Evolutionary conservation across 352 stramenopile species (phyloP).

Genomic region (Globisporangium irregulare): DNA sequence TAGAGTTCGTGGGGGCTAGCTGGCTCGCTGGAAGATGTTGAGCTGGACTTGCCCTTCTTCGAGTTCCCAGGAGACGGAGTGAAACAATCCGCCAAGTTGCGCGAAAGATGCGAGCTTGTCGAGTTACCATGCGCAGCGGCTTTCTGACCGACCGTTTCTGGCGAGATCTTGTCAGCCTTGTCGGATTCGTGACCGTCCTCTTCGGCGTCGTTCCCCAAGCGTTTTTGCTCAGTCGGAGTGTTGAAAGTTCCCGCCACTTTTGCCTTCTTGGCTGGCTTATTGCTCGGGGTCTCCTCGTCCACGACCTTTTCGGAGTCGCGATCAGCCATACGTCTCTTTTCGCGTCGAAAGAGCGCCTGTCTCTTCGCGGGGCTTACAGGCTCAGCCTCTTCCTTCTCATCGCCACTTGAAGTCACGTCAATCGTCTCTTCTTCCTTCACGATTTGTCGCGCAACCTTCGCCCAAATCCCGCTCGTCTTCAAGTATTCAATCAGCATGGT

Average conservation of each 20-base stretch:
- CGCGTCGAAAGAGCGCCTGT: slow-evolving; percentile 11
- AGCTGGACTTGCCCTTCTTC: slow-evolving; percentile 25
- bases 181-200: slow-evolving; percentile 12
- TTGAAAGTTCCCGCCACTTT: slow-evolving; percentile 11
- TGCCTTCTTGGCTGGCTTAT: slow-evolving; percentile 10
- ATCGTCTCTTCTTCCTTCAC: slow-evolving; percentile 28
- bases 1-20: slow-evolving; percentile 20
- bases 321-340: slow-evolving; percentile 12
- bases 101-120: slow-evolving; percentile 21
- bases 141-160: slow-evolving; percentile 31
- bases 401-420: slow-evolving; percentile 25
- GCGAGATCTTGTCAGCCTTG: slow-evolving; percentile 39
- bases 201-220: background rate
- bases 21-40: slow-evolving; percentile 8
- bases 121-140: slow-evolving; percentile 21
- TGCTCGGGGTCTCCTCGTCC: slow-evolving; percentile 1
- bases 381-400: slow-evolving; percentile 14
- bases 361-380: background rate
- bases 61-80: slow-evolving; percentile 52
- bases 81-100: slow-evolving; percentile 53
- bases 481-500: slow-evolving; percentile 46
- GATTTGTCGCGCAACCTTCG: slow-evolving; percentile 38
- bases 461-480: slow-evolving; percentile 48
- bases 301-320: background rate
- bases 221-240: slow-evolving; percentile 19